phyloP scores from a whole-genome alignment of 345 rosid genomes.

The Heritiera littoralis region DNA sequence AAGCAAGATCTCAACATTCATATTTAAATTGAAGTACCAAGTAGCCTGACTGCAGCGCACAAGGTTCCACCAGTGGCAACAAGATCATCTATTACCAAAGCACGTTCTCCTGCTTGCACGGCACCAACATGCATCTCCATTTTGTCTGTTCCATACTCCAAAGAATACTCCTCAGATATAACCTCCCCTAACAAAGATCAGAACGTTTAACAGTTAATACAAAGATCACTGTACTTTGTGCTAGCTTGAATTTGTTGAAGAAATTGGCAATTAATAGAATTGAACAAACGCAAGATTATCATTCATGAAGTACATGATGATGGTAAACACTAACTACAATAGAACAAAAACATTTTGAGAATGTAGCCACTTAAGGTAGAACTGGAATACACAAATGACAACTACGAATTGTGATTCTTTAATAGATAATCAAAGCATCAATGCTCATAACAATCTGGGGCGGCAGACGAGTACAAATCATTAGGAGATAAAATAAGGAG shows the following conservation, averaged over 20 bases:
- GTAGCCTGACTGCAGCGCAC: constrained; percentile 86
- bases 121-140: constrained; percentile 99
- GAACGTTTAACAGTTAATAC: constrained; percentile 12
- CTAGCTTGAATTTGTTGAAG: neutral
- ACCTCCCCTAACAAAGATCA: constrained; percentile 62
- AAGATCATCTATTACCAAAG: constrained; percentile 85
- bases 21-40: constrained; percentile 50
- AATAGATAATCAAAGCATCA: constrained; percentile 5
- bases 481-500: neutral
- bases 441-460: neutral
- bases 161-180: constrained; percentile 83
- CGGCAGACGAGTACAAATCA: neutral
- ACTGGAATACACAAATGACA: neutral
- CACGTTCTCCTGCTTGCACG: constrained; percentile 85
- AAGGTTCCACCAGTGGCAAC: constrained; percentile 98
- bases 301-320: neutral
- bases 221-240: neutral
- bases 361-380: neutral
- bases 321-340: neutral
- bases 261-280: neutral
- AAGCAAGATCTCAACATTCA: neutral
- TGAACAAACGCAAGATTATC: neutral
- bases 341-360: neutral
- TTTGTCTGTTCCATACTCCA: constrained; percentile 94
- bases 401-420: neutral